Evolutionary conservation across 2,329 filamentous ascomycete species (phyloP), one percentile per base, ranked within the genome.

Genomic region (Trichothecium sympodiale): DNA sequence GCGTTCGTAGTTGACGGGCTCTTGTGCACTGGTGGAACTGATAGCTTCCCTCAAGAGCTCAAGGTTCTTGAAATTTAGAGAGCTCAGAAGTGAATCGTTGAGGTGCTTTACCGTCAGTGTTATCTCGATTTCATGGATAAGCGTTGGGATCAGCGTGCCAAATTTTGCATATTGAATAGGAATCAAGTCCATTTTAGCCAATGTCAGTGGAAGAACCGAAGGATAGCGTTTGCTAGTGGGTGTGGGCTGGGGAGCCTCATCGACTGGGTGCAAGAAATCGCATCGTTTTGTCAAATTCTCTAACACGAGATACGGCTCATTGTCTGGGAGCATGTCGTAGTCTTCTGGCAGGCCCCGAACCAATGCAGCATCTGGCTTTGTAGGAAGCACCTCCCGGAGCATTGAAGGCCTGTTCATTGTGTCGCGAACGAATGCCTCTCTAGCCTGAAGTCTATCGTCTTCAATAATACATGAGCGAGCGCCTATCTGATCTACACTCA

Each of bases 1-100:
- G 3, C 82, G 68, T 47, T 96, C 82, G 50, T 95, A 95, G 43
- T 94, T 71, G 0, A 66, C 68, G 2, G 60, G 53, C 33, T 78
- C 75, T 3, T 56, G 50, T 0, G 83, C 76, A 2, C 65, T 65
- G 0, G 78, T 73, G 1, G 83, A 65, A 34, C 72, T 83, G 34
- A 93, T 79, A 1, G 88, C 86, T 8, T 74, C 77, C 2, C 77
- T 52, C 0, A 93, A 51, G 25, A 81, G 59, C 1, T 60, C 55
- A 3, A 74, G 43, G 42, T 81, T 56, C 0, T 54, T 53, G 26
- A 89, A 69, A 0, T 53, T 49, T 1, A 86, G 35, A 1, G 43
- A 39, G 14, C 44, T 35, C n/a, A 62, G 39, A 4, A 62, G 20
- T 0, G 53, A 57, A 3, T 41, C 40, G 1, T 51, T 67, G 4